Base-by-base conservation (phyloP, 495 filamentous ascomycete genomes). In the Trichoderma orchidacearum region DNA sequence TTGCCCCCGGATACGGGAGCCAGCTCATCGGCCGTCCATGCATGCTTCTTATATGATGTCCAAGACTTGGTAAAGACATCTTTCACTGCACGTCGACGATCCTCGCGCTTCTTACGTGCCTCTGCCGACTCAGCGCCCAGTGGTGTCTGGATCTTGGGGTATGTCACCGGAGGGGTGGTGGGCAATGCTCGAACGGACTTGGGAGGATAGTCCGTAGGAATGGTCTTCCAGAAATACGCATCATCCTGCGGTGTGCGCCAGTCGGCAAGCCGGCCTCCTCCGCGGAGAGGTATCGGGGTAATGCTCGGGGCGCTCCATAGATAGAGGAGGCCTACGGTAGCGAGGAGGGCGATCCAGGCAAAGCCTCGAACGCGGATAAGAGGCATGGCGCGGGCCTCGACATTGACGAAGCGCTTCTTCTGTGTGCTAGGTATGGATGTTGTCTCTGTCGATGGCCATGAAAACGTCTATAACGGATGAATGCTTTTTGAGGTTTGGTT, bases 21-120 rank as follows among this genome's bases (percentile, higher is more conserved):
- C 12, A 93, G 67, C 64, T 95, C 90, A 63, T 95, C 90, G 57
- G 80, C 76, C 57, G 83, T 68, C 84, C 89, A 94, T 3, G 90
- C 90, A 64, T 82, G 70, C 5, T 75, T 65, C 64, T 81, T 86
- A 62, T 95, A 95, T 51, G 85, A 82, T 34, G 76, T 75, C 89
- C 90, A 95, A 27, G 83, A 78, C 62, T 86, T 85, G 45, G 78
- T 57, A 58, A 95, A 90, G 9, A 83, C 80, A 7, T 80, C 68
- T 63, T 84, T 87, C 11, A 95, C 82, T 73, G 72, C 65, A 13
- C 50, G 34, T 28, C 61, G 67, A 1, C 66, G 32, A 32, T 61
- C 25, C n/a, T 64, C 85, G 79, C 67, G 64, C 17, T 57, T 25
- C 13, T 56, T 75, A 52, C 66, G 68, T 13, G 63, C 64, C 12